Conservation (phyloP, 306 rosid species). For the Sindora glabra region DNA sequence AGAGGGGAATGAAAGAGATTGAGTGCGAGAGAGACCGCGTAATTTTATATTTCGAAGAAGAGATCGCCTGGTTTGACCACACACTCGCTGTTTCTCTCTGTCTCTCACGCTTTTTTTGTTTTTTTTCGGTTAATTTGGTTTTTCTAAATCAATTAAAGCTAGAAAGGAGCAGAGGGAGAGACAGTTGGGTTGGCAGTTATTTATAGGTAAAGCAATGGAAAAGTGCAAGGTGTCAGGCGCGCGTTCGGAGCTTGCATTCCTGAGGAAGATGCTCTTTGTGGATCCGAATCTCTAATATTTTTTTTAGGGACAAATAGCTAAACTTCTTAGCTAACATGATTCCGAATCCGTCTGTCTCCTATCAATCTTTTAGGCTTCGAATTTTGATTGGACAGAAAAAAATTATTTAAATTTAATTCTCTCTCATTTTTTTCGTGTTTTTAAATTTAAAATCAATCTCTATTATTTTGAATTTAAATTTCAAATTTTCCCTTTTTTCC, state of each 20-base stretch:
- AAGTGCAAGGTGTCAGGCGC: not conserved
- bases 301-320: no score
- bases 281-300: not conserved
- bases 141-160: not conserved
- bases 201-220: not conserved
- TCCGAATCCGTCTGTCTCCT: no score
- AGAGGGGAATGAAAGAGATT: not conserved
- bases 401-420: no score
- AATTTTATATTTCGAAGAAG: constrained; percentile 25
- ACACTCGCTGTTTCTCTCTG: not conserved
- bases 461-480: no score
- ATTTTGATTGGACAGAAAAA: no score
- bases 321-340: no score
- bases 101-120: not conserved
- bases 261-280: not conserved
- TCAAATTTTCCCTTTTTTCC: no score
- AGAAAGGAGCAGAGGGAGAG: not conserved
- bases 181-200: constrained; percentile 1
- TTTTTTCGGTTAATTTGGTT: not conserved
- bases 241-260: not conserved
- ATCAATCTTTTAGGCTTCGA: no score
- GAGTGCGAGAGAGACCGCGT: constrained; percentile 11
- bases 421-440: no score
- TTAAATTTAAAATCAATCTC: no score
- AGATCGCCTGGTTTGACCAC: not conserved